Evolutionary conservation across 2,329 filamentous ascomycete genomes (phyloP).

Genomic region (Colletotrichum sp.): DNA sequence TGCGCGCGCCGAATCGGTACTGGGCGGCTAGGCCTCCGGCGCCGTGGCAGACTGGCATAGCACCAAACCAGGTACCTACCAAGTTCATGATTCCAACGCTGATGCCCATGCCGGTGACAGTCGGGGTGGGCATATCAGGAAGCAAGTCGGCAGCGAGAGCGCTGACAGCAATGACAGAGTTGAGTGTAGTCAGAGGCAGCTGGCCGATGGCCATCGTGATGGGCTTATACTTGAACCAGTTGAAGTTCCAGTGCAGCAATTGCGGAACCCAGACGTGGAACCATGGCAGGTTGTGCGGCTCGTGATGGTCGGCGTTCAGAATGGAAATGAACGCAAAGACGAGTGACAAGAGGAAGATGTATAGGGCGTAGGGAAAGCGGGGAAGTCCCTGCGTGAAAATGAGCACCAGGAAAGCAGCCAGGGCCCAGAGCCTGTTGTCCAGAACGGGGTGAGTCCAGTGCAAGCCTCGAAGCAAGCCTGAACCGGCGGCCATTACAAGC

Average conservation of each 20-base stretch:
- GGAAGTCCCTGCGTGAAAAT: constrained; percentile 68
- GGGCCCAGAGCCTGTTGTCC: constrained; percentile 80
- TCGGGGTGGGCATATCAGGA: constrained; percentile 68
- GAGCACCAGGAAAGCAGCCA: constrained; percentile 75
- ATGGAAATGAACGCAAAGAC: constrained; percentile 60
- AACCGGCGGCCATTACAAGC: constrained; percentile 78
- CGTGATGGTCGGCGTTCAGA: constrained; percentile 26
- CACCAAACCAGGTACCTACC: constrained; percentile 85
- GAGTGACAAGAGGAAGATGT: constrained; percentile 72
- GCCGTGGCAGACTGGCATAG: constrained; percentile 95
- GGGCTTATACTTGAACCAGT: constrained; percentile 34
- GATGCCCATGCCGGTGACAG: constrained; percentile 77
- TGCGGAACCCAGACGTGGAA: constrained; percentile 66
- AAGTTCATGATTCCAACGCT: constrained; percentile 88
- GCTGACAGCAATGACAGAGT: constrained; percentile 88
- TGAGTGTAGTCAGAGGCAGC: constrained; percentile 87
- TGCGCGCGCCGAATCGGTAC: constrained; percentile 88
- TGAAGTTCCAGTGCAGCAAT: constrained; percentile 48
- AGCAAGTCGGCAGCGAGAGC: constrained; percentile 80
- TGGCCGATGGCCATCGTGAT: constrained; percentile 77
- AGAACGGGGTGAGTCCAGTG: constrained; percentile 70
- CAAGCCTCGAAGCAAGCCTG: constrained; percentile 68
- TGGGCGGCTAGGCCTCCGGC: constrained; percentile 91
- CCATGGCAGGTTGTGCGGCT: constrained; percentile 44
- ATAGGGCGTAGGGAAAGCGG: constrained; percentile 77